Evolutionary conservation across 768 basidiomycete species (phyloP).

Genomic region (Candolleomyces efflorescens): DNA sequence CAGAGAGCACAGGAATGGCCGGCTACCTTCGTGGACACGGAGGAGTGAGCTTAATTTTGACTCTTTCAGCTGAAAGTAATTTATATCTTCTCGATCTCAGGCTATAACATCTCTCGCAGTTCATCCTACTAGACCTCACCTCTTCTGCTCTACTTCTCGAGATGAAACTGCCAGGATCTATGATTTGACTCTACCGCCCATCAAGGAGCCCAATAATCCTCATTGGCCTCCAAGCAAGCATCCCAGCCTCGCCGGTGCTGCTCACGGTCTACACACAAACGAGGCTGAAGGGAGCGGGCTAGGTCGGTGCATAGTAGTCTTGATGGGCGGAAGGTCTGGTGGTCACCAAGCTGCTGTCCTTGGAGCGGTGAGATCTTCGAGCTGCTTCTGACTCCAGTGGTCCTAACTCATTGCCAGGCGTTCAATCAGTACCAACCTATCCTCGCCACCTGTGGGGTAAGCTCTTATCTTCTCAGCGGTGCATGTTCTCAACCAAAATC

Average conservation of each 20-base stretch:
- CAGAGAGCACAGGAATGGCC: conserved; percentile 32
- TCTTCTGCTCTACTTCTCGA: conserved; percentile 68
- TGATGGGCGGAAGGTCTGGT: conserved; percentile 68
- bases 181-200: conserved; percentile 40
- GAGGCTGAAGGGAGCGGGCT: conserved; percentile 59
- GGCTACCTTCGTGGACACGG: conserved; percentile 67
- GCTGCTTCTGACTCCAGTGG: conserved; percentile 4
- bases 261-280: conserved; percentile 61
- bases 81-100: conserved; percentile 20
- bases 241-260: conserved; percentile 58
- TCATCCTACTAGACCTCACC: conserved; percentile 53
- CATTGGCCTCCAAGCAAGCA: conserved; percentile 46
- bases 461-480: conserved; percentile 17
- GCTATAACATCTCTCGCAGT: conserved; percentile 66
- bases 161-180: conserved; percentile 72
- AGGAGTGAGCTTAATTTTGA: conserved; percentile 44
- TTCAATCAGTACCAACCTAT: conserved; percentile 64
- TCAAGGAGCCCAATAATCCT: conserved; percentile 37
- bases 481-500: conserved; percentile 1
- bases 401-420: conserved; percentile 35
- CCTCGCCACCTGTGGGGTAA: conserved; percentile 75
- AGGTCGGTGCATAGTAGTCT: conserved; percentile 59
- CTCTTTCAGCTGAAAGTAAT: not conserved
- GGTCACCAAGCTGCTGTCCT: conserved; percentile 71
- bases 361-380: conserved; percentile 43